Base-by-base conservation (phyloP, 768 basidiomycete genomes). In the Infundibulicybe gibba region DNA sequence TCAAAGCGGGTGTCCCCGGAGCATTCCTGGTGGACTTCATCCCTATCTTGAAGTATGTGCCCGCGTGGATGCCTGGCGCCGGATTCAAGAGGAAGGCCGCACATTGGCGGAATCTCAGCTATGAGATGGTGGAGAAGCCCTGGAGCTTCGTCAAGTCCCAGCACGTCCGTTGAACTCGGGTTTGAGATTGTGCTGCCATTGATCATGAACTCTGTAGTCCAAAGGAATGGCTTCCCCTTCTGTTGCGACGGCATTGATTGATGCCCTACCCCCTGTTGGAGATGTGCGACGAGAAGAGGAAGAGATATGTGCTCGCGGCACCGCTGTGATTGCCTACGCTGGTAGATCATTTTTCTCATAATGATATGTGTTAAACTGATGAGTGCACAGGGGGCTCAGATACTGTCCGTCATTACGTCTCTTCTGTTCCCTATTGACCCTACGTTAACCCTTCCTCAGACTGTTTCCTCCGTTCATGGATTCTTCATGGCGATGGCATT, bases 31-130 rank as follows among this genome's bases (percentile, higher is more conserved):
- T 83, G 15, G 77, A 82, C 45, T 55, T 79, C 9, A 54, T 82
- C 11, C 81, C 81, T 5, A 57, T 68, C 13, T 44, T 72, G 72
- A 45, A 47, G 69, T 57, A 75, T 44, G 43, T 78, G 34, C 77
- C 78, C 14, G 61, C 65, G 14, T 82, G 81, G 81, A 70, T 81
- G 49, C 81, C 81, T 4, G 81, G 81, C 4, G 75, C 76, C 9
- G 63, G 63, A 0, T 82, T 82, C 66, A 72, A 81, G 56, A 50
- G 55, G 39, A 71, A 62, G 19, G 80, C 79, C 0, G 67, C 55
- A n/a, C 56, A 66, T 21, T 75, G 65, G 65, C 60, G 63, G 30
- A 58, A 51, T 40, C 51, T 60, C 11, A 58, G 62, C 14, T 43
- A 60, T 13, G 61, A 68, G 33, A 64, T 74, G 25, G 25, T 8